phyloP scores from a whole-genome alignment of 1,284 basidiomycete species.

The Coriolopsis trogii region DNA sequence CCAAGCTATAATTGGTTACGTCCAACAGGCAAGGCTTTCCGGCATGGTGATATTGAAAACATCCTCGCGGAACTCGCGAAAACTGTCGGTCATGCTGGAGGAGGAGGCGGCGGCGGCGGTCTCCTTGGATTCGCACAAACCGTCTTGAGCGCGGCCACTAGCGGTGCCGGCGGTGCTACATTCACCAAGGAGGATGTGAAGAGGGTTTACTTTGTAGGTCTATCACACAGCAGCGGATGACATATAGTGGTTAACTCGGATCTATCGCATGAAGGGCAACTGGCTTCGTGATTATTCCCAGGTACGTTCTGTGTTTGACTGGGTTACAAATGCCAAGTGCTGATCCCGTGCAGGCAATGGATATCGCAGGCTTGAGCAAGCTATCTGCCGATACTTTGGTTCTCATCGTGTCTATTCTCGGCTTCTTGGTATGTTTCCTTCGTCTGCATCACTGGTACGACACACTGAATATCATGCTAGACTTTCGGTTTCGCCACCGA shows the following conservation, averaged over 20 bases:
- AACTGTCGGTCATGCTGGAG: slow-evolving; percentile 49
- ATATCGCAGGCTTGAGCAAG: slow-evolving; percentile 71
- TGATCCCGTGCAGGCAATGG: slow-evolving; percentile 63
- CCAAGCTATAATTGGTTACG: slow-evolving; percentile 10
- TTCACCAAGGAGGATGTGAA: slow-evolving; percentile 65
- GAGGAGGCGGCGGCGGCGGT: slow-evolving; percentile 49
- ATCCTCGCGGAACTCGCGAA: slow-evolving; percentile 62
- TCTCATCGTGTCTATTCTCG: slow-evolving; percentile 72
- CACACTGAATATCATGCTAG: slow-evolving; percentile 32
- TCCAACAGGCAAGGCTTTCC: slow-evolving; percentile 64
- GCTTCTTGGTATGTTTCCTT: slow-evolving; percentile 59
- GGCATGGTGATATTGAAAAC: slow-evolving; percentile 76
- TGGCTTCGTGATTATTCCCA: slow-evolving; percentile 69
- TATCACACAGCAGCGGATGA: background rate
- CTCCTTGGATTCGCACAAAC: slow-evolving; percentile 52
- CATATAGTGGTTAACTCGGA: background rate
- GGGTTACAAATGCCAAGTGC: background rate
- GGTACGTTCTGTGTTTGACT: slow-evolving; percentile 32
- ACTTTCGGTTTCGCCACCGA: slow-evolving; percentile 72
- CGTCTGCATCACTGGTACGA: background rate
- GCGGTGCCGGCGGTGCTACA: slow-evolving; percentile 48
- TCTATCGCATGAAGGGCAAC: slow-evolving; percentile 48
- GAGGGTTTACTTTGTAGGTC: slow-evolving; percentile 64
- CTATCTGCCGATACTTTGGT: slow-evolving; percentile 70
- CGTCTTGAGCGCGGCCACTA: slow-evolving; percentile 44